Evolutionary conservation across 169 alveolate genomes (phyloP), one percentile per base, ranked within the genome.

Genomic region (Plasmodium inui): DNA sequence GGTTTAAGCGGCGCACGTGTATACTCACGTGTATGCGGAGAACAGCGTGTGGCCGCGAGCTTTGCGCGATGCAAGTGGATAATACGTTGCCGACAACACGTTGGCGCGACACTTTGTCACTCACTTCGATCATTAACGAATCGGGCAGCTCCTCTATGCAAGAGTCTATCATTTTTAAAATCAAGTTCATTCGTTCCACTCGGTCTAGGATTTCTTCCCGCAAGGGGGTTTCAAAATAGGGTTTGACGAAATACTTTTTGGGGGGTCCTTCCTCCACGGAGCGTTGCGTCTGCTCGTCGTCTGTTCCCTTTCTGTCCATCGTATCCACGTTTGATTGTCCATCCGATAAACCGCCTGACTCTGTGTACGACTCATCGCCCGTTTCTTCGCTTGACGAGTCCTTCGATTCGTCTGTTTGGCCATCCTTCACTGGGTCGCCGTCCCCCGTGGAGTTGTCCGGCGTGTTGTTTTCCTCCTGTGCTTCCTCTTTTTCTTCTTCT

Each of bases 111-210:
- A 10, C 7, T 7, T 39, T 74, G 34, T 3, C 22, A 19, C 30
- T 67, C 79, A 85, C 93, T 53, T 85, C 93, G 12, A n/a, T 74
- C 74, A 85, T 74, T 17, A 34, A 30, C 28, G 93, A 85, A 74
- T 85, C 93, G 50, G 93, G 93, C 14, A 85, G n/a, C 44, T 85
- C 93, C 55, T 85, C 93, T 50, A 85, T 85, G 10, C 81, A 85
- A 0, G 53, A 50, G 44, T 85, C 93, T 44, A 85, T 85, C 78
- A 53, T 85, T 73, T 73, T 72, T 55, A 85, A 85, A 74, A 85
- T 85, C 34, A 85, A 72, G 39, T 85, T 85, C 93, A 85, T 85
- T 26, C 93, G 55, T 74, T 85, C 93, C 28, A 74, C 93, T 3
- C 93, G 57, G 61, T 85, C 93, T 72, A 85, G 67, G 14, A 85